These are phyloP conservation scores for Xerocomellus amylosporus DNA, from an alignment of 768 basidiomycete species.

Conservation along the genomic window DNA sequence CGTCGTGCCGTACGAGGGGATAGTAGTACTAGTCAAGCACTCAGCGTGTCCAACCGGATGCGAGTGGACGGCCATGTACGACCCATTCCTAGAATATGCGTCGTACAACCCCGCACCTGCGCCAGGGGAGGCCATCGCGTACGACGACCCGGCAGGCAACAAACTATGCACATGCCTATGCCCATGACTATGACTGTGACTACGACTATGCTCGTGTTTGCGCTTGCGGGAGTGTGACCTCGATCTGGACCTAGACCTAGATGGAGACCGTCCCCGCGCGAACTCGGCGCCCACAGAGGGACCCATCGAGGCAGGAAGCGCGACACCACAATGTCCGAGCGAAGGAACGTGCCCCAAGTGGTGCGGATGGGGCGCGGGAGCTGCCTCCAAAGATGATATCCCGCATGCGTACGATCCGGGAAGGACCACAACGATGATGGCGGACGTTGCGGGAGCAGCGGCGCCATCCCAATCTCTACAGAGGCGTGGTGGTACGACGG, in stretches of 20 bases:
- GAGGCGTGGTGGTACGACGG: background rate
- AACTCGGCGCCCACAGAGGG: background rate
- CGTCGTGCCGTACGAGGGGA: too few relatives aligned
- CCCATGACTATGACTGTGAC: background rate
- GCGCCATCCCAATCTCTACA: background rate
- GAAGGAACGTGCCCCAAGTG: background rate
- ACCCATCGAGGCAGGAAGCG: background rate
- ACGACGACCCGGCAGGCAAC: background rate
- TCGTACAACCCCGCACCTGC: background rate
- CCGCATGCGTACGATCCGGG: background rate
- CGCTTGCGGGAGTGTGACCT: background rate
- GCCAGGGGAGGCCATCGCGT: background rate
- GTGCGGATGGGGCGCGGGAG: background rate
- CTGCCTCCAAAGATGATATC: background rate
- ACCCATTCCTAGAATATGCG: background rate
- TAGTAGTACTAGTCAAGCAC: too few relatives aligned
- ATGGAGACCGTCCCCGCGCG: background rate
- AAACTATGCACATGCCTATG: background rate
- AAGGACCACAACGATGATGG: background rate
- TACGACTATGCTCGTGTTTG: background rate
- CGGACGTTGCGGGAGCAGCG: background rate
- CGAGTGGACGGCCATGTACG: slow-evolving; percentile 7
- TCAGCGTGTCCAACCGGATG: slow-evolving; percentile 1
- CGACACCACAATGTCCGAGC: background rate
- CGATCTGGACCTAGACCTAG: background rate